These are phyloP conservation scores for Saturnispora halmiae DNA, from an alignment of 805 yeast genomes.

Conservation along the genomic window DNA sequence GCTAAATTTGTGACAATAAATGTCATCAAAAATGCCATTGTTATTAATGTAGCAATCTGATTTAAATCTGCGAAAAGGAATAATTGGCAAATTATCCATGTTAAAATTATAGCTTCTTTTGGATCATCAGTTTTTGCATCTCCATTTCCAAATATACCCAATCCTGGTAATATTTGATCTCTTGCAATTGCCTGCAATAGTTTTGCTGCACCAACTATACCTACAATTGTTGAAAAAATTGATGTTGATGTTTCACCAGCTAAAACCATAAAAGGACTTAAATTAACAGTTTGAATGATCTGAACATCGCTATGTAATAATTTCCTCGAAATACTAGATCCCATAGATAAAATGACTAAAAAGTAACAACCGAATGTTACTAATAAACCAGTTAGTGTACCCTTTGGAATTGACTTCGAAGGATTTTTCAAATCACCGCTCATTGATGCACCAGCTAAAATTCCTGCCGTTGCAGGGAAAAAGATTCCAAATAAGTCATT, in stretches of 20 bases:
- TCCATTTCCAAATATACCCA: constrained; percentile 48
- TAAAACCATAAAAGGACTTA: constrained; percentile 58
- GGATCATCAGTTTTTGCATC: constrained; percentile 43
- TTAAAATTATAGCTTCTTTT: constrained; percentile 53
- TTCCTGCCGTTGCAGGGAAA: constrained; percentile 98
- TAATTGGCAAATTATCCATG: constrained; percentile 77
- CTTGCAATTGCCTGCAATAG: constrained; percentile 85
- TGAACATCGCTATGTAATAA: constrained; percentile 72
- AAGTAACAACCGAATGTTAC: constrained; percentile 72
- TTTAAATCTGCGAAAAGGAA: constrained; percentile 87
- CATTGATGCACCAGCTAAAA: constrained; percentile 98
- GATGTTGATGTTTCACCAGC: constrained; percentile 91
- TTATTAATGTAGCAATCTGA: constrained; percentile 87
- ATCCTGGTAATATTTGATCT: constrained; percentile 80
- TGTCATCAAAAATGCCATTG: constrained; percentile 96
- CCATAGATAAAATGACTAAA: constrained; percentile 73
- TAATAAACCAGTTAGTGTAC: constrained; percentile 79
- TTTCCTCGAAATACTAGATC: constrained; percentile 70
- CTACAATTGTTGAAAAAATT: constrained; percentile 87
- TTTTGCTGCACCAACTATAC: constrained; percentile 91
- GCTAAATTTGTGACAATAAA: constrained; percentile 91
- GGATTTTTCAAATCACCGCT: constrained; percentile 87
- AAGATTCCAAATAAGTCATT: constrained; percentile 86
- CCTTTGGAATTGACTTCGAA: constrained; percentile 81
- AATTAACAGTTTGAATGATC: constrained; percentile 71